Evolutionary conservation across 1,139 yeast species (phyloP), one percentile per base, ranked within the genome.

Genomic region (Hyphopichia wangnamkhiaoensis): DNA sequence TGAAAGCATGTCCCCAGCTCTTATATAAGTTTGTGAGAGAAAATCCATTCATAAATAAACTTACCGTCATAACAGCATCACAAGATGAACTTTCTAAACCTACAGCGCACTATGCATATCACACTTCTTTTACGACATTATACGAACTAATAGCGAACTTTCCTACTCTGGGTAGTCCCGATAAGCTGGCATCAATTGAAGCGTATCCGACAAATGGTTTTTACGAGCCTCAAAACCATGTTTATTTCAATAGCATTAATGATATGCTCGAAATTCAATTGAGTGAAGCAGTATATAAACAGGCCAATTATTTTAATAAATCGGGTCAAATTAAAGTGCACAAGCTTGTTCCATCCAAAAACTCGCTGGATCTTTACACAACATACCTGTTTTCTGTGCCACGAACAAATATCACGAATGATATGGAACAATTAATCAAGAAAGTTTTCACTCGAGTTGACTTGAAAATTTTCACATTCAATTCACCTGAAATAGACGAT

Each of bases 281-380:
- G 10, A 33, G 13, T 3, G 35, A 33, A 25, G 4, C 35, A 3
- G 16, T 4, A 16, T 33, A 24, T 18, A 23, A 14, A 14, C 12
- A 18, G 10, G 29, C 23, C 12, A 38, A 39, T 30, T 39, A 40
- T 37, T 40, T 40, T 37, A 42, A 43, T 38, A 37, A 41, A 34
- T 37, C 41, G 15, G 35, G 34, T 37, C 34, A 35, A 35, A 34
- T 42, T 35, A 34, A 33, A 35, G 42, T 42, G 3, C 24, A 33
- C 6, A 24, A 33, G 15, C 4, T 2, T 5, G 20, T 25, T 12
- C 35, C 35, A 6, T 18, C 29, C 12, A 33, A 33, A 17, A 23
- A 25, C 10, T 24, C 29, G 5, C 16, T 10, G 13, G 6, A 10
- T 16, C 14, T 33, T 4, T 8, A 16, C 15, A 4, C 30, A 3